Conservation (phyloP, 73 alveolate species). For the Breviolum minutum region DNA sequence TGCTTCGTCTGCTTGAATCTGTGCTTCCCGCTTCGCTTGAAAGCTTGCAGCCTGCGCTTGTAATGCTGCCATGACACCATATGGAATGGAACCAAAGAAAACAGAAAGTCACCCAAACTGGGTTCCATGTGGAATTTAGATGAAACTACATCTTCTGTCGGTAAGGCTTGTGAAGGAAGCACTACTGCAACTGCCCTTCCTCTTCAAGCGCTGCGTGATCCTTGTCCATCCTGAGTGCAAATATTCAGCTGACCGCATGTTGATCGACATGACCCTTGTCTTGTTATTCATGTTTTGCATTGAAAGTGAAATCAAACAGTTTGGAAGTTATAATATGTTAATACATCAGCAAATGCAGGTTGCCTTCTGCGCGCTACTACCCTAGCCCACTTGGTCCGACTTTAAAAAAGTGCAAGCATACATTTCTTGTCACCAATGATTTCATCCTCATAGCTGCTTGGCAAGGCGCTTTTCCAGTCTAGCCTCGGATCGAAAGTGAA, state of each 20-base stretch:
- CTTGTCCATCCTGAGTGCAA: constrained; percentile 64
- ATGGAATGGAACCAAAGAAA: not conserved
- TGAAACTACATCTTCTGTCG: too few species aligned
- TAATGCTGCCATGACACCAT: not conserved
- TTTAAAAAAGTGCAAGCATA: too few species aligned
- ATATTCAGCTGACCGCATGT: not conserved
- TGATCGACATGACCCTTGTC: too few species aligned
- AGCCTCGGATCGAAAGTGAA: not conserved
- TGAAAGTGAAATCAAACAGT: too few species aligned
- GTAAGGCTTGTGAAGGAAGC: not conserved
- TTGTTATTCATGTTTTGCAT: too few species aligned
- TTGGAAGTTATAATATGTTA: too few species aligned
- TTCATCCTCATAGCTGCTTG: not conserved
- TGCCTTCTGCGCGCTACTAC: not conserved
- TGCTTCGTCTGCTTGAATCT: constrained; percentile 62
- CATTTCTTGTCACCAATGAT: too few species aligned
- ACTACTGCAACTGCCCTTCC: not conserved
- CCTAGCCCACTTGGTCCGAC: not conserved
- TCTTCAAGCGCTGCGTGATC: constrained; percentile 75
- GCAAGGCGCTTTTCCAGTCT: constrained; percentile 75
- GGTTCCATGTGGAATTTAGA: too few species aligned
- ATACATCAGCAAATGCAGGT: too few species aligned
- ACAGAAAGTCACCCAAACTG: not conserved
- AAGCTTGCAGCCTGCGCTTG: constrained; percentile 45
- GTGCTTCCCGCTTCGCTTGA: constrained; percentile 82